A percentile compares a stretch with the other conserved stretches of the same genome.
These are phyloP conservation scores for Hanseniaspora mollemarum DNA, from an alignment of 805 yeast genomes.

Conservation along the genomic window DNA sequence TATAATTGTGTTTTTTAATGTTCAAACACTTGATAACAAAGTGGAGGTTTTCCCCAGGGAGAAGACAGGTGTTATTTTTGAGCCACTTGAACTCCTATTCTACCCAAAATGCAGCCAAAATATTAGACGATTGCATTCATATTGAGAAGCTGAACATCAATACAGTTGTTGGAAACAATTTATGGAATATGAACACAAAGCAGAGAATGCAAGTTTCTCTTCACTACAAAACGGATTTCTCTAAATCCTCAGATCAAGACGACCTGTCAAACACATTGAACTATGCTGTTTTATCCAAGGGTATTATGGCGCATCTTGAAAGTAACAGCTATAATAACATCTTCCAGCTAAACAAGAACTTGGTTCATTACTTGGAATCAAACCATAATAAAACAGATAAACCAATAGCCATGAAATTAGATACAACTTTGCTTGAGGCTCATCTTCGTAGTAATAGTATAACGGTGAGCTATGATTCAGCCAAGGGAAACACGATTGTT, in stretches of 20 bases:
- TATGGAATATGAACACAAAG: conserved; percentile 55
- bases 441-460: background rate
- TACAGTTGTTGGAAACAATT: conserved; percentile 61
- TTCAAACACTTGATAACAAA: too few relatives aligned
- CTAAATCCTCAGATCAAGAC: conserved; percentile 66
- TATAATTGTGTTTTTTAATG: too few relatives aligned
- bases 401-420: conserved; percentile 31
- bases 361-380: conserved; percentile 30
- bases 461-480: background rate
- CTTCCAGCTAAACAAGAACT: conserved; percentile 34
- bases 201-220: conserved; percentile 58
- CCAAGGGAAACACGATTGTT: background rate
- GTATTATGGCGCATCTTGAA: conserved; percentile 35
- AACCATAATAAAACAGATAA: conserved; percentile 34
- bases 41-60: too few relatives aligned
- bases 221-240: conserved; percentile 53
- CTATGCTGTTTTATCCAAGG: conserved; percentile 72
- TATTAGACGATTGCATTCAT: conserved; percentile 21
- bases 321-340: background rate
- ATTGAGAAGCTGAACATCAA: conserved; percentile 49
- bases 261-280: conserved; percentile 74
- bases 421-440: conserved; percentile 32
- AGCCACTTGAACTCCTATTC: conserved; percentile 1
- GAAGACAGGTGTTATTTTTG: conserved; percentile 4
- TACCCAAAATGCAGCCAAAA: conserved; percentile 2